Evolutionary conservation across 1,284 basidiomycete genomes (phyloP).

Genomic region (Mycena citricolor): DNA sequence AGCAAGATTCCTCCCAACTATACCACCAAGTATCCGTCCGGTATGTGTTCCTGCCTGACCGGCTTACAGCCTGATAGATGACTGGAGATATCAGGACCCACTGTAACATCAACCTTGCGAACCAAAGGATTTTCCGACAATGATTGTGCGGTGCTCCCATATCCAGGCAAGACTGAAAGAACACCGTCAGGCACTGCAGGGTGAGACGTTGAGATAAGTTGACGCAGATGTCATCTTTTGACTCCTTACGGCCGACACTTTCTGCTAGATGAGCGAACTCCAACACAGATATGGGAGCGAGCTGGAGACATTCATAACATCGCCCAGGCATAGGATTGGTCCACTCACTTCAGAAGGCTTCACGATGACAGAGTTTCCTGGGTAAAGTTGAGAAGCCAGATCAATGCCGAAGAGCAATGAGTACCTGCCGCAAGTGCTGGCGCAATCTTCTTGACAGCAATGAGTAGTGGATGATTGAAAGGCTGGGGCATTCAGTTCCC

Average conservation of each 20-base stretch:
- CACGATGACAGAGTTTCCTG: slow-evolving; percentile 78
- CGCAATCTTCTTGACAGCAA: slow-evolving; percentile 83
- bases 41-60: slow-evolving; percentile 75
- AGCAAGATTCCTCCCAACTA: slow-evolving; percentile 71
- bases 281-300: slow-evolving; percentile 76
- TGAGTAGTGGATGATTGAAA: slow-evolving; percentile 81
- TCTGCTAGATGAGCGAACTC: slow-evolving; percentile 67
- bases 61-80: slow-evolving; percentile 1
- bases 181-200: slow-evolving; percentile 70
- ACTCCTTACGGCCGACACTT: slow-evolving; percentile 64
- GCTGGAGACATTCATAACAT: slow-evolving; percentile 35
- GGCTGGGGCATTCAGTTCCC: slow-evolving; percentile 55
- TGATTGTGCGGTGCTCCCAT: slow-evolving; percentile 62
- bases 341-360: slow-evolving; percentile 72
- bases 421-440: slow-evolving; percentile 84
- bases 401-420: too few species aligned
- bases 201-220: background rate
- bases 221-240: background rate
- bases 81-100: slow-evolving; percentile 33
- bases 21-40: slow-evolving; percentile 66
- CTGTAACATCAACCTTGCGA: slow-evolving; percentile 81
- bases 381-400: too few species aligned
- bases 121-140: slow-evolving; percentile 65
- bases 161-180: slow-evolving; percentile 71
- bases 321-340: background rate